Base-by-base conservation (phyloP, 2,329 filamentous ascomycete genomes). In the Calonectria pteridis region DNA sequence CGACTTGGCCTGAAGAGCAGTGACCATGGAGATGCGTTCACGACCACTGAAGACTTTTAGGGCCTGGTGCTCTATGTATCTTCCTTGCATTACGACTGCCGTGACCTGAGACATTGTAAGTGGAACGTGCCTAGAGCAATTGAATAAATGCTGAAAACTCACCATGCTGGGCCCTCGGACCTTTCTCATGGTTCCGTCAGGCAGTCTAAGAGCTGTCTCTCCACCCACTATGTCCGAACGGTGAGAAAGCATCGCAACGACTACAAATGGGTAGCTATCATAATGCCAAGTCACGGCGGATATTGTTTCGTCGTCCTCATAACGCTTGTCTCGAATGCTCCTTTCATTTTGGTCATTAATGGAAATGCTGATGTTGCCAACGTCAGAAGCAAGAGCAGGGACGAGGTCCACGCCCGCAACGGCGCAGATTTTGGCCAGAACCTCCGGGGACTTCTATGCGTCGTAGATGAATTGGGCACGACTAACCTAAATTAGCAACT, bases 21-120 rank as follows among this genome's bases (percentile, higher is more conserved):
- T 93, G 59, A 94, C 91, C 84, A 92, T 91, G 53, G 87, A 91
- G 83, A 94, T 93, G 37, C 92, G 89, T 81, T 93, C 92, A 23
- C 87, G 87, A 6, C 86, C 86, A 23, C 91, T 90, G 2, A 91
- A 83, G 11, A 91, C 89, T 16, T 88, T 88, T 23, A 93, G 86
- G 2, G 92, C 92, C 74, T 91, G 88, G 81, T 94, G 92, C 75
- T 91, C 88, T 74, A 94, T 92, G 83, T 93, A 93, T 31, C 92
- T 87, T 20, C 92, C 92, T 81, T 94, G 92, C 59, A 93, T 85
- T 23, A 93, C 86, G 1, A 93, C 90, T 5, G 89, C 91, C 62
- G 87, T 90, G 18, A 90, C 91, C 90, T 75, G 14, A 13, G 70
- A 40, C 76, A 77, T 43, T 69, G 75, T 80, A 46, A 76, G 74